phyloP scores from a whole-genome alignment of 805 yeast genomes.

The Ogataea salicorniae region DNA sequence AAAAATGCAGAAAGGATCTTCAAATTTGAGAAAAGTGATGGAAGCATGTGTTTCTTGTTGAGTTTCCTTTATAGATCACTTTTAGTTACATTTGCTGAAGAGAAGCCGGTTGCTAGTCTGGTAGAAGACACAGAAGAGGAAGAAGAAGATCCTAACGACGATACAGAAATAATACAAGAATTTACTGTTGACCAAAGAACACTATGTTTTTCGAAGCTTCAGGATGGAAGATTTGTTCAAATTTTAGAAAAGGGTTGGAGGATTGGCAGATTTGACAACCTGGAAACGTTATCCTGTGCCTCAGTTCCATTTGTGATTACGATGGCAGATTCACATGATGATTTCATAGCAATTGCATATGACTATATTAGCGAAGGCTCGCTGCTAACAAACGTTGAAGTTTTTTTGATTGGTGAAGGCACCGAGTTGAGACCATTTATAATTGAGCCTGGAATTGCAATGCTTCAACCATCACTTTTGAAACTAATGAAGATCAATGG shows the following conservation, averaged over 20 bases:
- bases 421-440: neutral
- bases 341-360: slow-evolving; percentile 14
- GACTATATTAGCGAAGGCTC: slow-evolving; percentile 5
- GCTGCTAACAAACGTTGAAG: slow-evolving; percentile 11
- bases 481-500: slow-evolving; percentile 3
- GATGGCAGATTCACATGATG: slow-evolving; percentile 9
- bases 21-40: slow-evolving; percentile 5
- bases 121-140: neutral
- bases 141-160: neutral
- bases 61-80: slow-evolving; percentile 11
- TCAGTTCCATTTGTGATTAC: slow-evolving; percentile 13
- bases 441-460: slow-evolving; percentile 6
- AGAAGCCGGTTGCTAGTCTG: neutral
- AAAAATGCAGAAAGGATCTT: slow-evolving; percentile 13
- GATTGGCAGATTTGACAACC: slow-evolving; percentile 13
- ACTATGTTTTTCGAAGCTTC: slow-evolving; percentile 7
- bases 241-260: slow-evolving; percentile 20
- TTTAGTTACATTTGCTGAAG: slow-evolving; percentile 5
- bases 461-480: slow-evolving; percentile 15
- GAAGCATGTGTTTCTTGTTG: slow-evolving; percentile 9
- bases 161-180: slow-evolving; percentile 9
- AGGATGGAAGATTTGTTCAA: slow-evolving; percentile 13
- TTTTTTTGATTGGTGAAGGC: slow-evolving; percentile 3
- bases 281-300: slow-evolving; percentile 1
- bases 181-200: slow-evolving; percentile 11